Evolutionary conservation across 2,329 filamentous ascomycete genomes (phyloP).

Genomic region (Calonectria naviculata): DNA sequence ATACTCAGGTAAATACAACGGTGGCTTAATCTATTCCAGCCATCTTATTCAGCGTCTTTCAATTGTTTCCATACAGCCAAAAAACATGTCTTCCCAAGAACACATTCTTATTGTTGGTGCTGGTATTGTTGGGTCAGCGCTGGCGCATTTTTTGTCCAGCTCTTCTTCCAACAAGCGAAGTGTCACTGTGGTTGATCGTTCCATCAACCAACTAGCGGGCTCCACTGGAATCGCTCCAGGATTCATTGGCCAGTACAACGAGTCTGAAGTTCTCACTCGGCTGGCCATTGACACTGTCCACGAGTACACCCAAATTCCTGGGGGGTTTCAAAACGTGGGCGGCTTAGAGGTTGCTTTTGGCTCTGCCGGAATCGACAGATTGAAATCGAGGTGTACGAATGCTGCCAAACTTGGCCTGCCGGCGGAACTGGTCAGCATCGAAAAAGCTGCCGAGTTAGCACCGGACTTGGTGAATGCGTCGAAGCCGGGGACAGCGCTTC

Average conservation of each 20-base stretch:
- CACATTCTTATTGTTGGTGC: constrained; percentile 29
- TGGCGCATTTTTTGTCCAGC: constrained; percentile 25
- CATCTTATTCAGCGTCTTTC: not conserved
- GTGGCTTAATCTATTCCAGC: no score
- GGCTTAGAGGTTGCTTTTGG: constrained; percentile 35
- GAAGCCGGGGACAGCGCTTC: constrained; percentile 16
- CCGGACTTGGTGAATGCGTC: constrained; percentile 30
- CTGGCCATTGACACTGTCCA: constrained; percentile 34
- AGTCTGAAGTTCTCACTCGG: constrained; percentile 32
- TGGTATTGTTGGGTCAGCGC: constrained; percentile 32
- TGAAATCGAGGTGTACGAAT: constrained; percentile 16
- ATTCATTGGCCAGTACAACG: constrained; percentile 38
- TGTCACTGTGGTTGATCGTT: constrained; percentile 35
- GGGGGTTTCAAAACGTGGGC: constrained; percentile 33
- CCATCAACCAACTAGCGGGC: constrained; percentile 19
- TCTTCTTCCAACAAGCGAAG: constrained; percentile 12
- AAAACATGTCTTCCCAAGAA: constrained; percentile 28
- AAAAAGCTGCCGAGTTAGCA: constrained; percentile 22
- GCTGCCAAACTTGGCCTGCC: constrained; percentile 23
- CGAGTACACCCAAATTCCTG: constrained; percentile 33
- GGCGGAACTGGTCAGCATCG: constrained; percentile 20
- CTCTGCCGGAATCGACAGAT: constrained; percentile 4
- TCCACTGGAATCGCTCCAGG: constrained; percentile 36
- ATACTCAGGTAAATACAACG: not conserved
- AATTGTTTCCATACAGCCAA: not conserved